Base-by-base conservation (phyloP, 2,329 filamentous ascomycete species). In the Cercospora zeae-maydis region DNA sequence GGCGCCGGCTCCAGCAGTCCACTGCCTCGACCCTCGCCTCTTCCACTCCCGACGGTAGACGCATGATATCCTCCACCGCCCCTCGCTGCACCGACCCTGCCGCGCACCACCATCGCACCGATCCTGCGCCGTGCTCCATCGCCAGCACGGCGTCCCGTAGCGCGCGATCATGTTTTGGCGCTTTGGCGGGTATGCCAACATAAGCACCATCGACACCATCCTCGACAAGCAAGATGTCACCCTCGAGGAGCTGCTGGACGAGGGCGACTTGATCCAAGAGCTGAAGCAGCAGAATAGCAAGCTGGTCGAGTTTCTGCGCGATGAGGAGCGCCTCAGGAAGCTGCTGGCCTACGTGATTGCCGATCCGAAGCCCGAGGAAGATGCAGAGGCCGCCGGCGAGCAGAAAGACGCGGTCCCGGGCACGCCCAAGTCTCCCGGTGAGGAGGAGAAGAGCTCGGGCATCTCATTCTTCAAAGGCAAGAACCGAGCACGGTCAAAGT, bases 201-300 rank as follows among this genome's bases (percentile, higher is more conserved):
- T 96, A 80, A 97, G 93, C 73, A 90, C 93, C 75, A 92, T 99
- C 79, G 95, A 98, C 79, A 92, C 89, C 71, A 91, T 99, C 74
- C 92, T 99, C 77, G 95, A 99, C 77, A 96, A 96, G 79, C 88
- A 86, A 71, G 91, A 96, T 79, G 93, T 97, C 76, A 92, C 91
- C 58, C 88, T 98, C 69, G 95, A 99, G 79, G 93, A 98, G 76
- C 84, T 99, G 64, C 87, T 99, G 67, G 93, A 98, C 77, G 95
- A 99, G 83, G 90, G 90, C 74, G 95, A 99, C 76, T 81, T 98
- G 72, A 95, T 98, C 71, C 92, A 97, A 78, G 95, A 99, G 83
- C 86, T 99, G 67, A 99, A 98, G 81, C 91, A 96, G 78, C 93
- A 97, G 80, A 98, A 99, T 81, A 89, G 92, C 63, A 97, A 97